Evolutionary conservation across 768 basidiomycete genomes (phyloP), one percentile per base, ranked within the genome.

Genomic region (Boletus vermiculosoides): DNA sequence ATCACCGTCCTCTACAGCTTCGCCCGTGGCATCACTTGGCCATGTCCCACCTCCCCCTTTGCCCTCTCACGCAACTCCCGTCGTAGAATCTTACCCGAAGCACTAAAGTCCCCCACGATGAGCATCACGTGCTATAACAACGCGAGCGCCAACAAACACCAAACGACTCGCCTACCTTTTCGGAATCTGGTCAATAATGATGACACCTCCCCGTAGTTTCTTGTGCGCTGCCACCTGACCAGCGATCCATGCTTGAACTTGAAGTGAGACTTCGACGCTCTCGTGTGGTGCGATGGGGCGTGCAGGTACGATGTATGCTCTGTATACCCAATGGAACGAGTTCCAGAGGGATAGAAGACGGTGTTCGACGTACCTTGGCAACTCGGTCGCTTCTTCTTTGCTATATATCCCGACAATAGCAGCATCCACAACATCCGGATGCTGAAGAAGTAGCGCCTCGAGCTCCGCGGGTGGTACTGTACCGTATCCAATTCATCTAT

Each of bases 81-180:
- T 45, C 92, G 80, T 33, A 95, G 71, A 64, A 97, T 97, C 74
- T 96, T 95, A 4, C 94, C 94, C 52, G 91, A 82, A 33, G 92
- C 85, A 62, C 91, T 93, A 58, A 25, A 15, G 1, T n/a, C 18
- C 12, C 11, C 18, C 13, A 42, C 2, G n/a, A 23, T 66, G 58
- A 49, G 54, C 25, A 42, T 34, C 41, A 18, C 8, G 4, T n/a
- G n/a, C n/a, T 4, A 20, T 5, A 39, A n/a, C 15, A 39, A 18
- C 6, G 5, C 18, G 13, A 13, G 16, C 1, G 15, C 1, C 1
- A 9, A 25, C 25, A 25, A 25, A 25, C 25, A 25, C 1, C 1
- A 9, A 23, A 34, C 15, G 4, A 36, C 3, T 5, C 16, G 22
- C 23, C 36, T n/a, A 68, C 72, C 72, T 72, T 52, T 73, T 72